Base-by-base conservation (phyloP, 2,329 filamentous ascomycete species). In the Calonectria pteridis region DNA sequence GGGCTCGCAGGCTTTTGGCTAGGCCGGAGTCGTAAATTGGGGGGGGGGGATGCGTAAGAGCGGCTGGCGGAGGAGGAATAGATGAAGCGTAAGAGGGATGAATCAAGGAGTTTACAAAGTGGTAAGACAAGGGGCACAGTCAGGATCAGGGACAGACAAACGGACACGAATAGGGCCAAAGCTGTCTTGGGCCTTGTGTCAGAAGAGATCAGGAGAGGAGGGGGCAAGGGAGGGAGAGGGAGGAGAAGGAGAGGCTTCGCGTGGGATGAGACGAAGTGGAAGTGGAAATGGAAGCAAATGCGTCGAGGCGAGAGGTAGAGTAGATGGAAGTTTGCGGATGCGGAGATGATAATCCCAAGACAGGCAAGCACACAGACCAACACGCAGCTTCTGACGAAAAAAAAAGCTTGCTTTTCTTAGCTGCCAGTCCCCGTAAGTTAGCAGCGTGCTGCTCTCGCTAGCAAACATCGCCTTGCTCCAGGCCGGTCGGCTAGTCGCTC, bases 31-130 rank as follows among this genome's bases (percentile, higher is more conserved):
- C n/a, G 55, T 40, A 37, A 37, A 37, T 40, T n/a, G n/a, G 37
- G 43, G 43, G 37, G 9, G 55, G 9, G 33, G 18, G 55, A 59
- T 59, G 55, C 55, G 55, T 62, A 35, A 18, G 55, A 62, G 37
- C 51, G 63, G 67, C 59, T 53, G 50, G 51, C 29, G 16, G 71
- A 72, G 65, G 58, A 46, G 49, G 65, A 28, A 53, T 71, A n/a
- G 31, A 37, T 46, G 37, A 59, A 62, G 51, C 43, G 51, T 37
- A 37, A 71, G 67, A 72, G 33, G 37, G 46, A 69, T 63, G 64
- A 68, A n/a, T 37, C 40, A 55, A 46, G 63, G 67, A 71, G 55
- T 50, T 67, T 58, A 68, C 55, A 31, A 58, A 46, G 53, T 62
- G 35, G 55, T 62, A 62, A 62, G 55, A 62, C 55, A 62, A 62